Base-by-base conservation (phyloP, 2,329 filamentous ascomycete species). In the Pyrenophora tritici-repentis region DNA sequence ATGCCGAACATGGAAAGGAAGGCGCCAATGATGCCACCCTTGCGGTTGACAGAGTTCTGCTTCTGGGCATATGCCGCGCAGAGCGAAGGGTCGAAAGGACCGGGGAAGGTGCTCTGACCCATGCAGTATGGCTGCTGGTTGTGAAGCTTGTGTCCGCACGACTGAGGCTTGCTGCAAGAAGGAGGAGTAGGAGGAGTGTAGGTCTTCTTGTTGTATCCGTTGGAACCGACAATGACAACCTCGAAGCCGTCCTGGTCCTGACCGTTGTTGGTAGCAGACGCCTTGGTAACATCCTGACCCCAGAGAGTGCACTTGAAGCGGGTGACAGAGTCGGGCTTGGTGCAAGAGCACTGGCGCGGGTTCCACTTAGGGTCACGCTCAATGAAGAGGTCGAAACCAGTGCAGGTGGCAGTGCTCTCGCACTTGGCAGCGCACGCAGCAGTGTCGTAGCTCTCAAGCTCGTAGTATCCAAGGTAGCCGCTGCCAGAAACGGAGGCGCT, bases 141-240 rank as follows among this genome's bases (percentile, higher is more conserved):
- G 59, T 59, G 57, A 29, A 65, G 50, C 53, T 62, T 58, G 12
- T 41, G 32, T 26, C 54, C 57, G 53, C 62, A 65, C 51, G 56
- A 36, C 49, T 63, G 56, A 51, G 62, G 62, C 53, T 58, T 61
- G 48, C 49, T 59, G 56, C 53, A 61, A 43, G 42, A 54, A 48
- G 62, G 61, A 50, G 55, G 57, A 42, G 56, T 52, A 20, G 59
- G 53, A 54, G 62, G 61, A 44, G 40, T 53, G 49, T 54, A 53
- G 18, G 50, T 48, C 16, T 31, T 39, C 57, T 67, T 68, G 59
- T 67, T 59, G 55, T 71, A 70, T 24, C 69, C 68, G 52, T 72
- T 72, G 39, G 59, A 65, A 5, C 56, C 68, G 22, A 62, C 68
- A 41, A 72, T 68, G 48, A 70, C 57, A 32, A 71, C 64, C 29